Evolutionary conservation across 495 filamentous ascomycete species (phyloP), one percentile per base, ranked within the genome.

Genomic region (Podospora comata): DNA sequence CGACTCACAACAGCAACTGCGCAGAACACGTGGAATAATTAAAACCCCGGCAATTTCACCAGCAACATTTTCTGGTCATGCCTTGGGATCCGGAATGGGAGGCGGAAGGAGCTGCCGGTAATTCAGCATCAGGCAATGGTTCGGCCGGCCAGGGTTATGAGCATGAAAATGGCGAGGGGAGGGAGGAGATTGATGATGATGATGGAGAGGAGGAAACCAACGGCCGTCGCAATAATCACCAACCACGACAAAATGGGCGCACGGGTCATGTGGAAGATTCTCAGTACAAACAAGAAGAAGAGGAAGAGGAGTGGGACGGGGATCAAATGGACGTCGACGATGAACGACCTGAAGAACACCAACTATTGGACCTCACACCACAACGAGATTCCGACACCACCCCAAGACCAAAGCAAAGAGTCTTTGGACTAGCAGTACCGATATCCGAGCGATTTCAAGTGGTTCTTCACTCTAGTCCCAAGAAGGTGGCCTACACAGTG

Each of bases 51-150:
- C 9, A 48, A 13, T 48, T 48, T 13, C 6, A 48, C 2, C 39
- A 48, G 39, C 2, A 48, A 11, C 9, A 5, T 13, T 39, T 15
- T n/a, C 11, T 19, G 16, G 58, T n/a, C 5, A 74, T 74, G 72
- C 72, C 72, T 53, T 74, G 67, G 23, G 62, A 74, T 56, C 67
- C 67, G 11, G 55, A 70, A 6, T 60, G 63, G 44, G 70, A 66
- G 6, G 23, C 64, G 19, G 65, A 66, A 19, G 13, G 27, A 3
- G 28, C 11, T 4, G 57, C 0, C 0, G 27, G 20, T 20, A 9
- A 23, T 61, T 30, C 16, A 32, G 27, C 59, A 28, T 23, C 16
- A 5, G 9, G 18, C 20, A 28, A 57, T 30, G 16, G 30, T 59
- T 26, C 23, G 6, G 9, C 30, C 26, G 48, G 11, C 18, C 65